Evolutionary conservation across 805 yeast species (phyloP), one percentile per base, ranked within the genome.

Genomic region (Pichia membranifaciens): DNA sequence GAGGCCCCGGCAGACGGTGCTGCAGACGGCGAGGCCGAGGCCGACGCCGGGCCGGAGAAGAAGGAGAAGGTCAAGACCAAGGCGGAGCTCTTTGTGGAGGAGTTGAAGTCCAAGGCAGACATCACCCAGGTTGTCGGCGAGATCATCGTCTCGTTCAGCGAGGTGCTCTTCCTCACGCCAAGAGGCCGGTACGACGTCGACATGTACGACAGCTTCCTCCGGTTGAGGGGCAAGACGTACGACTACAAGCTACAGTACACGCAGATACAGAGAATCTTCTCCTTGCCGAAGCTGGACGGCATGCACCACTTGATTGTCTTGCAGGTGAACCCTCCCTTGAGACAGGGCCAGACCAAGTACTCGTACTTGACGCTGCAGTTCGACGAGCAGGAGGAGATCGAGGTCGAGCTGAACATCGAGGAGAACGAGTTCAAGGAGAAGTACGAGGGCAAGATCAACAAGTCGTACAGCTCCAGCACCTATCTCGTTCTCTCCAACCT

Each of bases 181-280:
- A 83, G 99, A 76, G 99, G 99, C 54, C 91, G 99, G 67, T 93
- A 90, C 65, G 98, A 93, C 65, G 85, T 93, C 58, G 97, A 91
- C 66, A 84, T 93, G 82, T 93, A 87, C 67, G 82, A 87, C 32
- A 78, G 79, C 28, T 85, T 93, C 44, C 78, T 93, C 67, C 81
- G 98, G 62, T 75, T 93, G 44, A 81, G 99, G 59, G 99, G 99
- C 64, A 93, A 91, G 68, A 93, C 98, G 2, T 93, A 93, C 69
- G 99, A 93, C 65, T 95, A 93, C 74, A 93, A 91, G 69, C 78
- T 93, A 51, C 96, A 86, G 64, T 91, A 87, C 67, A 76, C 82
- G 59, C 93, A 89, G 62, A 82, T 93, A 52, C 96, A 89, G 66
- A 77, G 96, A 59, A 81, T 93, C 33, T 91, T 93, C 57, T 81